Percentiles rank a stretch among this genome's conserved stretches.
These are phyloP conservation scores for Tolypocladium paradoxum DNA, from an alignment of 2,329 filamentous ascomycete species.

Conservation along the genomic window DNA sequence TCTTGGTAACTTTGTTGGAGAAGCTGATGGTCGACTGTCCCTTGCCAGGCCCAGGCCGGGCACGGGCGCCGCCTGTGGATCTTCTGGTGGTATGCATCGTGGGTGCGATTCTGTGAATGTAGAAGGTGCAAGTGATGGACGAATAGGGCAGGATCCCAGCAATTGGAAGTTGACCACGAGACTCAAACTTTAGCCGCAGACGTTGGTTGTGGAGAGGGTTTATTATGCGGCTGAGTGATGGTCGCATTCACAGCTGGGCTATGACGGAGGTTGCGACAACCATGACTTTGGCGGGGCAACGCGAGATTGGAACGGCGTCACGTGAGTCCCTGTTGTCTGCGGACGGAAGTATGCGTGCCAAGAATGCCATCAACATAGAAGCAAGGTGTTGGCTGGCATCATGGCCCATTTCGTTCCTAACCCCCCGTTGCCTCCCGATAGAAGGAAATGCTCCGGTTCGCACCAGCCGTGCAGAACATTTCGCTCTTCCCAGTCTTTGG, in stretches of 20 bases:
- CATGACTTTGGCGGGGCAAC: constrained; percentile 42
- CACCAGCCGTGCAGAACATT: constrained; percentile 70
- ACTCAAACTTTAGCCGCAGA: background rate
- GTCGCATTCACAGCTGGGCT: background rate
- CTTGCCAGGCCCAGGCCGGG: constrained; percentile 26
- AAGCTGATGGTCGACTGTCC: constrained; percentile 48
- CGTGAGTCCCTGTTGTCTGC: constrained; percentile 31
- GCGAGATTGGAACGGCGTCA: constrained; percentile 36
- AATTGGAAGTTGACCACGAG: background rate
- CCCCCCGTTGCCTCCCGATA: constrained; percentile 74
- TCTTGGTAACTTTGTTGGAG: constrained; percentile 45
- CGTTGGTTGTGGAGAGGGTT: background rate
- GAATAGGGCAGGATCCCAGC: too few relatives aligned
- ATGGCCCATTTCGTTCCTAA: constrained; percentile 16
- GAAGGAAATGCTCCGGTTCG: constrained; percentile 65
- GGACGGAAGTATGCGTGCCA: background rate
- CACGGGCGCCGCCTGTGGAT: constrained; percentile 28
- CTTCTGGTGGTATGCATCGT: constrained; percentile 40
- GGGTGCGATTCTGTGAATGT: background rate
- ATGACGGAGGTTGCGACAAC: constrained; percentile 3
- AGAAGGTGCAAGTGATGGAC: background rate
- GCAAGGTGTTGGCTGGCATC: background rate
- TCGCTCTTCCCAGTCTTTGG: constrained; percentile 59
- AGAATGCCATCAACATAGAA: background rate
- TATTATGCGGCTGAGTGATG: background rate